phyloP scores from a whole-genome alignment of 441 rosid genomes.

The Euphorbia celastroides region DNA sequence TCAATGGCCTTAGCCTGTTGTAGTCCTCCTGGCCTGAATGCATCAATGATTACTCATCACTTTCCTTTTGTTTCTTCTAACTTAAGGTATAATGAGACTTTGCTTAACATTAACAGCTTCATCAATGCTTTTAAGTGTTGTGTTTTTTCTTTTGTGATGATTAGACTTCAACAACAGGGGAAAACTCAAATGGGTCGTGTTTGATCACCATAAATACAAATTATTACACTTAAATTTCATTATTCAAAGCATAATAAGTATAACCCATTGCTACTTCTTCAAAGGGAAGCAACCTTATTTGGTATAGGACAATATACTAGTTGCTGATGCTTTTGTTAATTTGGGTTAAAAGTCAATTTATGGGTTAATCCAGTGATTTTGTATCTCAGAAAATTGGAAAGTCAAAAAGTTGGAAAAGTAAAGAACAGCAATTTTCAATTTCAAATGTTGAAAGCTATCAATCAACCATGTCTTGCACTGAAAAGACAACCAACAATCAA shows the following conservation, averaged over 20 bases:
- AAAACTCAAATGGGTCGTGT: conserved; percentile 6
- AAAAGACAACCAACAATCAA: neutral
- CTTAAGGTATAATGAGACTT: conserved; percentile 13
- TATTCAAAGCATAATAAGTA: neutral
- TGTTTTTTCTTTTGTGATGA: neutral
- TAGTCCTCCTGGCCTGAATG: conserved; percentile 80
- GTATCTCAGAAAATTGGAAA: neutral
- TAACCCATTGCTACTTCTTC: too few relatives aligned
- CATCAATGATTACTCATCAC: neutral
- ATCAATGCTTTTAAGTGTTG: conserved; percentile 5
- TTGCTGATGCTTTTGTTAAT: neutral
- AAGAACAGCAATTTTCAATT: conserved; percentile 2
- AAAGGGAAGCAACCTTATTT: neutral
- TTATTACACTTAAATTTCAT: neutral
- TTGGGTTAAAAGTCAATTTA: neutral
- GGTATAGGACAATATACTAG: neutral
- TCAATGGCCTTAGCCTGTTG: conserved; percentile 77
- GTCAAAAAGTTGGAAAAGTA: neutral
- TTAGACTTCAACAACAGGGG: conserved; percentile 14
- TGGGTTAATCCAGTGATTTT: neutral
- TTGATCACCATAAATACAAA: conserved; percentile 1
- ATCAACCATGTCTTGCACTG: conserved; percentile 13
- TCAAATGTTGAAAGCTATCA: neutral
- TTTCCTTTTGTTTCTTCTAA: conserved; percentile 5
- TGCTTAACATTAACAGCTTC: neutral